Evolutionary conservation across 352 stramenopile species (phyloP), one percentile per base, ranked within the genome.

Genomic region (Phytophthora sojae): DNA sequence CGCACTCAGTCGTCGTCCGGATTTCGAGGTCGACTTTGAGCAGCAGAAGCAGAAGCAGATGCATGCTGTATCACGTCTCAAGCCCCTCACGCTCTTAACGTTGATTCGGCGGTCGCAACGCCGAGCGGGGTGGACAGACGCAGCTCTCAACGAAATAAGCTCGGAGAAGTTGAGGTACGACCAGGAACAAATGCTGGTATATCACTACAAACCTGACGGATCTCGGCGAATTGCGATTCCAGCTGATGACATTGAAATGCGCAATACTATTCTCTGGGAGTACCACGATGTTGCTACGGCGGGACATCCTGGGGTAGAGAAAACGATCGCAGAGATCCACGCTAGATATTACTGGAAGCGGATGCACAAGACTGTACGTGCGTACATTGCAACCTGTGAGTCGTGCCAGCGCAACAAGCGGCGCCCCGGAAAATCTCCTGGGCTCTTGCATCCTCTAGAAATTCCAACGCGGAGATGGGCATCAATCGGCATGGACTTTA

Each of bases 11-110:
- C 29, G 53, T 17, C 29, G 54, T 6, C 25, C 6, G 7, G 60
- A 60, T 25, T 67, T 67, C 17, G 39, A 67, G 23, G 39, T 63
- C 29, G 52, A 58, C 32, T 59, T 58, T 15, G n/a, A 59, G 14
- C 2, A 25, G 0, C 57, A 19, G 15, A 64, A 53, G 42, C 9
- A n/a, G 2, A 47, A 56, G 17, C 57, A 55, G 26, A 64, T 64
- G 26, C 45, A 12, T 25, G 54, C 8, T 14, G 12, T 39, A 4
- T 23, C 30, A 15, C 21, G 25, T 17, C 29, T 55, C 4, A 30
- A 64, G n/a, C 8, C 35, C 5, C 17, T 32, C 6, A 39, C 19
- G 1, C 21, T 50, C 2, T 3, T 51, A 11, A 21, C n/a, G 17
- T 12, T 61, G 11, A 21, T 51, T 51, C 54, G 32, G 8, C 32